Conservation (phyloP, 345 rosid species). For the Boechera stricta region DNA sequence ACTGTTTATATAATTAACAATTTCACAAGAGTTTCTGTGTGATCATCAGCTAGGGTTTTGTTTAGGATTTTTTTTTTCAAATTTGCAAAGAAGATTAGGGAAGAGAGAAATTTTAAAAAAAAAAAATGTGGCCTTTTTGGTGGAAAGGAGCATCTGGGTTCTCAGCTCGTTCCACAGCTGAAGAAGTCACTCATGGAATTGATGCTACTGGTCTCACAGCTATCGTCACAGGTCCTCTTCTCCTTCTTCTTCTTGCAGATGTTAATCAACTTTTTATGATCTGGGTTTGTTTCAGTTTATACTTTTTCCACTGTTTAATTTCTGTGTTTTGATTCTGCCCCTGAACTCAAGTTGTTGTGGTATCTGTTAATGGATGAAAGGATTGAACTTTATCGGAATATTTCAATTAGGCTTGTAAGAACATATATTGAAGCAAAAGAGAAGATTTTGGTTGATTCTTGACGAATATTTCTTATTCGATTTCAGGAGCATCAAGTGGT, state of each 20-base stretch:
- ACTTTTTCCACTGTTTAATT: not conserved
- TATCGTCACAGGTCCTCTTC: slow-evolving; percentile 67
- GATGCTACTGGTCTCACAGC: slow-evolving; percentile 83
- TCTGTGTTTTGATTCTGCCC: slow-evolving; percentile 26
- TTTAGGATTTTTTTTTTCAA: not conserved
- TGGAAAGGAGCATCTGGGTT: slow-evolving; percentile 76
- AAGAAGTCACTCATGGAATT: slow-evolving; percentile 77
- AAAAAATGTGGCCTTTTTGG: slow-evolving; percentile 63
- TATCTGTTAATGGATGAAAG: not conserved
- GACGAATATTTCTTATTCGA: not conserved
- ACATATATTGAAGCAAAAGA: slow-evolving; percentile 1
- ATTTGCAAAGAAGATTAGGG: not conserved
- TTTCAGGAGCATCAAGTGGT: slow-evolving; percentile 80
- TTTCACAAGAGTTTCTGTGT: not conserved
- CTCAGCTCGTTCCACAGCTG: slow-evolving; percentile 78
- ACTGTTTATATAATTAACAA: not conserved
- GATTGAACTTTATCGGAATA: slow-evolving; percentile 9
- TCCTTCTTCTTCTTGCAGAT: slow-evolving; percentile 5
- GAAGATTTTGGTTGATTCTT: not conserved
- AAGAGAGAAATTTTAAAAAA: not conserved
- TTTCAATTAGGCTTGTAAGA: not conserved
- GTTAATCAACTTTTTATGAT: not conserved
- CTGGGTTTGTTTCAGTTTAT: slow-evolving; percentile 2
- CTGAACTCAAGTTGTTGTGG: not conserved
- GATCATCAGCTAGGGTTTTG: slow-evolving; percentile 28